Base-by-base conservation (phyloP, 129 eudicot genomes). In the Helichrysum umbraculigerum region DNA sequence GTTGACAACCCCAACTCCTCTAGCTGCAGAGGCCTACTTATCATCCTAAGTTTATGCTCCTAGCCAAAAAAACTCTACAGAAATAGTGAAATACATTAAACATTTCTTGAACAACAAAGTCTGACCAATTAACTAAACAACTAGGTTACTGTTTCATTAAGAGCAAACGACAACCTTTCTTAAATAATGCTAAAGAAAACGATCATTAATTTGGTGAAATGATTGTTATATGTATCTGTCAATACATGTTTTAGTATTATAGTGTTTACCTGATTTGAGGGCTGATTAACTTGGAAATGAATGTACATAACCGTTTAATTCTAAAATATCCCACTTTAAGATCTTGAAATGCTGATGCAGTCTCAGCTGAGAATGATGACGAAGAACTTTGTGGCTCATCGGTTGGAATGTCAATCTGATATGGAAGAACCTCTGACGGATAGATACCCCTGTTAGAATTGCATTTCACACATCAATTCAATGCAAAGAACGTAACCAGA, bases 381-480 rank as follows among this genome's bases (percentile, higher is more conserved):
- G 76, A 51, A 25, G 16, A 54, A 4, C 76, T 74, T 21, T 71
- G 57, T 63, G 42, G 10, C 30, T 42, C 70, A 25, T 74, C 83
- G 15, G 28, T 30, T 7, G 64, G 69, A 73, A 83, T 81, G 68
- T 73, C 51, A 30, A 80, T 25, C 52, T 82, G 71, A 68, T 77
- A 47, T 19, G 95, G 92, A 50, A 87, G 35, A 66, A 76, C 77
- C 39, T 88, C 91, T 5, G 88, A 91, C 25, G 94, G 97, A 70
- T 91, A 91, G 61, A 86, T 52, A 57, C 97, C 97, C 33, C 96
- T 90, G 83, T 81, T 61, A 47, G 4, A 72, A 41, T 65, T 58
- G 42, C 29, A 42, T 25, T 17, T 60, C 63, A 41, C 66, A 39
- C 29, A 85, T 83, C 17, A 77, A 42, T 2, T 6, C 14, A 35